Evolutionary conservation across 352 stramenopile genomes (phyloP), one percentile per base, ranked within the genome.

Genomic region (Phytophthora parvispora): DNA sequence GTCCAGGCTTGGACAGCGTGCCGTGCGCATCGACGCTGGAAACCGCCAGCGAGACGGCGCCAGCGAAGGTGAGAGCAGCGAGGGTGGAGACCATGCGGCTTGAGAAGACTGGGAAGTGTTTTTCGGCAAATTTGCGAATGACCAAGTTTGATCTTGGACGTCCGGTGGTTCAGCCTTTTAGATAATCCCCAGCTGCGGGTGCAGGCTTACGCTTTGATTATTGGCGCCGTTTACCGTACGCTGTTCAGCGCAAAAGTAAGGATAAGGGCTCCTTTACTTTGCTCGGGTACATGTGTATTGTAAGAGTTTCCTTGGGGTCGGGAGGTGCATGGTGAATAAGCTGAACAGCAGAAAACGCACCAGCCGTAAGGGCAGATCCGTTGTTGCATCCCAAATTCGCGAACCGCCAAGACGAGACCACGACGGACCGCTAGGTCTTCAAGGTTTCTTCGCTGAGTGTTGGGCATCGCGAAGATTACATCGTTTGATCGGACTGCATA

Each of bases 21-120:
- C 55, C 55, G 25, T 70, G 63, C 9, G 63, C 63, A 6, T 66
- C 25, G n/a, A 70, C 63, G 25, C 34, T 20, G 7, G 45, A 53
- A 49, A 36, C 36, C 8, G 27, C 28, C 5, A 70, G 24, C 25
- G 31, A 57, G 24, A 27, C 27, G 10, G 50, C 0, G 24, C 43
- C 15, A 20, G 16, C 31, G 36, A 70, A 50, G 32, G 16, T 2
- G 34, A 69, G 13, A 10, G 47, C 55, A 25, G 47, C 24, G 22
- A 28, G n/a, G 6, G 48, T 20, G 43, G 36, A 40, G 63, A 70
- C 15, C 55, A 66, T 70, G 16, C n/a, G 40, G 9, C 43, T 69
- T 38, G 32, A 24, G 6, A 7, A 1, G 42, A 20, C 9, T 24
- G 31, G 45, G n/a, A n/a, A n/a, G n/a, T 18, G 22, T 12, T 54